Percentiles rank a stretch among this genome's conserved stretches.
Evolutionary conservation across 2,329 filamentous ascomycete species (phyloP).

Genomic region (Penicillium sp.): DNA sequence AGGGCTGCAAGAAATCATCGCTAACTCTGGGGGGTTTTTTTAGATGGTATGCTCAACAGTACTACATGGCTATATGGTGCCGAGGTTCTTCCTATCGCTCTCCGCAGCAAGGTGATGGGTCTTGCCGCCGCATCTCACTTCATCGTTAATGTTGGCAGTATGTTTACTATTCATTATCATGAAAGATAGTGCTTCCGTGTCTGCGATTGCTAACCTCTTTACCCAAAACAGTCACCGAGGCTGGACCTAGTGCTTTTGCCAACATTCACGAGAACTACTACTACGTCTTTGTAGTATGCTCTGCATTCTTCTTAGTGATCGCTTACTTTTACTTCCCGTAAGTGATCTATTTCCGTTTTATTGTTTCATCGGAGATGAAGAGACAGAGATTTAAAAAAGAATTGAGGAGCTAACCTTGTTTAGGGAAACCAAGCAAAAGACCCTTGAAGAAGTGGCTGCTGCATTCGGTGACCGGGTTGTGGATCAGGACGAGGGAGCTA

Average conservation of each 20-base stretch:
- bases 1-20: neutral
- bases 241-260: conserved; percentile 56
- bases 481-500: conserved; percentile 24
- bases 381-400: neutral
- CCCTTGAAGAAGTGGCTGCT: conserved; percentile 50
- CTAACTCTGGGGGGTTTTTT: neutral
- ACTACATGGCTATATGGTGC: conserved; percentile 58
- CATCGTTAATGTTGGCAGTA: conserved; percentile 54
- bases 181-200: neutral
- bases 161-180: conserved; percentile 3
- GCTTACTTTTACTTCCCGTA: conserved; percentile 57
- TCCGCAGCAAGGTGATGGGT: conserved; percentile 57
- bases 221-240: conserved; percentile 46
- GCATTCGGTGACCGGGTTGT: conserved; percentile 51
- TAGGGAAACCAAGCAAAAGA: conserved; percentile 50
- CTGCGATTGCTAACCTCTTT: neutral
- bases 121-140: conserved; percentile 54
- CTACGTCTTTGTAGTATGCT: conserved; percentile 58
- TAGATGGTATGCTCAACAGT: conserved; percentile 53
- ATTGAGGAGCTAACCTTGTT: neutral
- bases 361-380: neutral
- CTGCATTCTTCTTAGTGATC: conserved; percentile 51
- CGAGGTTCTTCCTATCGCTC: conserved; percentile 53
- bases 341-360: conserved; percentile 16
- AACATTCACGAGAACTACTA: conserved; percentile 61